Conservation (phyloP, 345 rosid genomes). For the Laguncularia racemosa region DNA sequence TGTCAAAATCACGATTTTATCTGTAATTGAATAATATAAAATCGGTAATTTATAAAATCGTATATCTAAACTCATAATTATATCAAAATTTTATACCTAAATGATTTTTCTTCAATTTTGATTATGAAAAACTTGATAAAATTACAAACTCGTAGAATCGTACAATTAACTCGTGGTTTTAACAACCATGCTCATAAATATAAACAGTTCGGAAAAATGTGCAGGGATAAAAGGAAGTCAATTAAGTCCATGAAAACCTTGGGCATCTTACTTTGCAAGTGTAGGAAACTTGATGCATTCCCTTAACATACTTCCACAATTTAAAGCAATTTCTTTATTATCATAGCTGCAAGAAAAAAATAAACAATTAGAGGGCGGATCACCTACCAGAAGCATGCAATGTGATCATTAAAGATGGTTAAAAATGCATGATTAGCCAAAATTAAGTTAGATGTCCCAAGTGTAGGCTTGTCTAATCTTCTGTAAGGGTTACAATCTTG, state of each 20-base stretch:
- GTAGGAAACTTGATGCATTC: slow-evolving; percentile 93
- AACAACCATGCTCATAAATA: not conserved
- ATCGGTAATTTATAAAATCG: too few species aligned
- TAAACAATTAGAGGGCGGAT: not conserved
- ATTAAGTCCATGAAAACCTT: slow-evolving; percentile 11
- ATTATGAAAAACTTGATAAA: too few species aligned
- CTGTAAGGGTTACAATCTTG: too few species aligned
- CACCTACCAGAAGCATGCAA: not conserved
- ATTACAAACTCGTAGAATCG: too few species aligned
- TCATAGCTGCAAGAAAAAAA: slow-evolving; percentile 67
- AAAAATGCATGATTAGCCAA: not conserved
- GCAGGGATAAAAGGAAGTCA: slow-evolving; percentile 5
- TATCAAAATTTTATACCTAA: too few species aligned
- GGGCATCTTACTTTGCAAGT: slow-evolving; percentile 78
- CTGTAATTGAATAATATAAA: too few species aligned
- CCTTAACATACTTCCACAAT: slow-evolving; percentile 87
- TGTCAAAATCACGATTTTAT: too few species aligned
- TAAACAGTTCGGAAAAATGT: not conserved
- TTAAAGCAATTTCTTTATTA: slow-evolving; percentile 86
- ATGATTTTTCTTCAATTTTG: too few species aligned
- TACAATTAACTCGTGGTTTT: too few species aligned
- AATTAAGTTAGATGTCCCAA: too few species aligned
- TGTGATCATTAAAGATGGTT: not conserved
- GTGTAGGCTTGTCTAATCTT: too few species aligned
- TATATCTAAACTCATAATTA: too few species aligned